These are phyloP conservation scores for Rhodotorula sp. DNA, from an alignment of 1,284 basidiomycete species.

Conservation along the genomic window DNA sequence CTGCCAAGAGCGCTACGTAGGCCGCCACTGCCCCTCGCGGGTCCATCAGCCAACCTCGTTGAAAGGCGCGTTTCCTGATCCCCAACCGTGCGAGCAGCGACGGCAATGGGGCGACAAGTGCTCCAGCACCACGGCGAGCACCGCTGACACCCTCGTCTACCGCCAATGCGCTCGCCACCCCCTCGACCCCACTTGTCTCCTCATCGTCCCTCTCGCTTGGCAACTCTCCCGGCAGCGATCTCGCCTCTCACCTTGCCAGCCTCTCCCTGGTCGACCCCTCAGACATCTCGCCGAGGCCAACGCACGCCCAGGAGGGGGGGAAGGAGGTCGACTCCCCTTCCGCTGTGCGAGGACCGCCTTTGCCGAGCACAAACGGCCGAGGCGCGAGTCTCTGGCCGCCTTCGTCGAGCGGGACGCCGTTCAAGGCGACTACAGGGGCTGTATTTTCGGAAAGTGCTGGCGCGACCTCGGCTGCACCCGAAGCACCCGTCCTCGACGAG, in stretches of 20 bases:
- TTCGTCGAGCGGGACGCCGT: too few relatives aligned
- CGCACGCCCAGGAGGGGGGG: too few relatives aligned
- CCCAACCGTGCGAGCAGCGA: background rate
- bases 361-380: too few relatives aligned
- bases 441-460: too few relatives aligned
- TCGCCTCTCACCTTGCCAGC: conserved; percentile 9
- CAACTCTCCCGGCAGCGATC: conserved; percentile 2
- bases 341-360: too few relatives aligned
- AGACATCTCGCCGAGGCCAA: background rate
- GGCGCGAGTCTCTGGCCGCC: too few relatives aligned
- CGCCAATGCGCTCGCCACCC: background rate
- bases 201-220: background rate
- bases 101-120: background rate
- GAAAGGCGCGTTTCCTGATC: too few relatives aligned
- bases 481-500: conserved; percentile 8
- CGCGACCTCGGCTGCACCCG: background rate
- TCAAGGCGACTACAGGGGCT: too few relatives aligned
- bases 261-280: background rate
- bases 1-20: too few relatives aligned
- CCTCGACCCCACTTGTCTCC: background rate
- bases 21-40: too few relatives aligned
- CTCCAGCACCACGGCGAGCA: background rate
- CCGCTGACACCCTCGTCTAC: background rate
- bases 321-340: too few relatives aligned
- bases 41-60: too few relatives aligned